Percentiles rank a stretch among this genome's conserved stretches.
Conservation (phyloP, 1,284 basidiomycete genomes). For the Pseudozyma tsukubaensis region DNA sequence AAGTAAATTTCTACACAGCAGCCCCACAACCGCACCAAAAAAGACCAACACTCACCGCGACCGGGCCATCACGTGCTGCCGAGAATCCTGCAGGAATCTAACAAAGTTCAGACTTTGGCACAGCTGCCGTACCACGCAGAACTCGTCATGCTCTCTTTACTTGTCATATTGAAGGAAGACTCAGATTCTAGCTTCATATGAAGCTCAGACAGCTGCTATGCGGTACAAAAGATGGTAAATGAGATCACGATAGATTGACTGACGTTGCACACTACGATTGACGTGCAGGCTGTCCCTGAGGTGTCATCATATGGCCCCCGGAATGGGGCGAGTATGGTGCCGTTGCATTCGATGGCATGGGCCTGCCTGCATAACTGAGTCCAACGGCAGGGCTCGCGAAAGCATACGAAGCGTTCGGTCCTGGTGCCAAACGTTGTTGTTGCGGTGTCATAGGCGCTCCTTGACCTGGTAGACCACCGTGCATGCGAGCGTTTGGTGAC, state of each 20-base stretch:
- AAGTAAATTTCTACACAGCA: constrained; percentile 34
- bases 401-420: constrained; percentile 33
- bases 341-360: constrained; percentile 14
- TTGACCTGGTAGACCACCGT: constrained; percentile 6
- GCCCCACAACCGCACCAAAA: background rate
- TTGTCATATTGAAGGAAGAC: too few species aligned
- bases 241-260: background rate
- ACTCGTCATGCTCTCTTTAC: too few species aligned
- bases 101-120: too few species aligned
- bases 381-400: constrained; percentile 29
- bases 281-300: constrained; percentile 12
- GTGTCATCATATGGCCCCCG: background rate
- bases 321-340: constrained; percentile 6
- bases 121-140: too few species aligned
- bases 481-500: constrained; percentile 33
- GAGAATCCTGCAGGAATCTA: background rate
- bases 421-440: constrained; percentile 20
- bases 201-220: too few species aligned
- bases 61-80: constrained; percentile 27
- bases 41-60: constrained; percentile 46
- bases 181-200: too few species aligned
- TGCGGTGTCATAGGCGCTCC: constrained; percentile 25
- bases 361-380: constrained; percentile 13
- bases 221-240: background rate
- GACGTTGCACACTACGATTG: background rate